Evolutionary conservation across 228 moss, liverwort and hornwort species (phyloP), one percentile per base, ranked within the genome.

Genomic region (Sphagnum magellanicum): DNA sequence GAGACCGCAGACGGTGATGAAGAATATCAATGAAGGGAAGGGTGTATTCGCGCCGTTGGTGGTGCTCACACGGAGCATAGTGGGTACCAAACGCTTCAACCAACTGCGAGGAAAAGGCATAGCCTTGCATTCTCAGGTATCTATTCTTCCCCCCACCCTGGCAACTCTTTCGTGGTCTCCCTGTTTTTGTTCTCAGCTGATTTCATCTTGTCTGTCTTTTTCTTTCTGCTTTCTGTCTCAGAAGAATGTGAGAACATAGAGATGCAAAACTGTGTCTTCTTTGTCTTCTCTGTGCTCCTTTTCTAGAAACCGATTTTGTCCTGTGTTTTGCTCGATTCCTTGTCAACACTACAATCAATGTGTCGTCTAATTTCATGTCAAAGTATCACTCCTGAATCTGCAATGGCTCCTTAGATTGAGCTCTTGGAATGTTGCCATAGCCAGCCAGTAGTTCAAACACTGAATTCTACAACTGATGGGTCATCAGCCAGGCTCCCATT

Each of bases 51-150:
- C 97, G 16, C 91, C 92, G 8, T 5, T 88, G 16, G 89, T 96
- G 8, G 80, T 92, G 47, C 0, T 96, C 12, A 13, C 81, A 0
- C 79, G 92, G 51, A 91, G 89, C 63, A 59, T 79, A 9, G 51
- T 97, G 2, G 97, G 97, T 46, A 74, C 77, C 59, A 91, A 97
- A 67, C 72, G 81, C 53, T 97, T 97, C 61, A 97, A 97, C 49
- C 93, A 90, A 67, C 50, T 97, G 4, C 84, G 97, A 50, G 97
- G 97, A 63, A 97, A 97, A 75, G 97, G 80, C 10, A 98, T 98
- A 66, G 97, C 93, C 16, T 75, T 98, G 73, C 97, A 98, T 68
- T 93, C 97, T 55, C 97, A 98, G 90, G 97, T 98, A 74, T 52
- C 65, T 16, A 12, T 11, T 9, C 7, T 8, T 6, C 68, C 50